Evolutionary conservation across 345 rosid species (phyloP).

Genomic region (Salix dunnii): DNA sequence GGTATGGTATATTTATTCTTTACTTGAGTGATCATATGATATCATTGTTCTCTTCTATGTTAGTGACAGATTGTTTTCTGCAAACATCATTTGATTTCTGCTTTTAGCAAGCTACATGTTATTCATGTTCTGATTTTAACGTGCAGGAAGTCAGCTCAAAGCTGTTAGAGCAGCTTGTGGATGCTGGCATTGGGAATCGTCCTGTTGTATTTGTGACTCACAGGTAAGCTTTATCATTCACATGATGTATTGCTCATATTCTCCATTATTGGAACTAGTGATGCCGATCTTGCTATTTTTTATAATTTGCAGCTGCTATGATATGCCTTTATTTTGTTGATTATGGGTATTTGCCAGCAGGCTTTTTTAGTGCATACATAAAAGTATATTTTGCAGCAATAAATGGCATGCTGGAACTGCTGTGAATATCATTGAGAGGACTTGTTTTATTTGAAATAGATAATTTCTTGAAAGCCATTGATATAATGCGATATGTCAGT

Average conservation of each 20-base stretch:
- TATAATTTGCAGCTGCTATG: background rate
- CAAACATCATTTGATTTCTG: background rate
- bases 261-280: background rate
- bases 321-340: background rate
- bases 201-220: slow-evolving; percentile 99
- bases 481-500: background rate
- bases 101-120: background rate
- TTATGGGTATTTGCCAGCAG: background rate
- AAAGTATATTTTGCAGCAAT: background rate
- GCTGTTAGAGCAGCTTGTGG: slow-evolving; percentile 69
- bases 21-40: background rate
- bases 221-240: slow-evolving; percentile 43
- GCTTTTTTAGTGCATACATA: background rate
- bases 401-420: background rate
- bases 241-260: background rate
- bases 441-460: background rate
- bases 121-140: slow-evolving; percentile 11
- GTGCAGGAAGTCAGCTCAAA: slow-evolving; percentile 86
- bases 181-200: slow-evolving; percentile 87
- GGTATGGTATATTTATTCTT: background rate
- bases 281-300: background rate
- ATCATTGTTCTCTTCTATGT: background rate
- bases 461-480: background rate
- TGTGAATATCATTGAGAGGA: background rate
- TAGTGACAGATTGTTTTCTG: background rate